These are phyloP conservation scores for Podospora tetraspora DNA, from an alignment of 495 filamentous ascomycete genomes.

Conservation along the genomic window DNA sequence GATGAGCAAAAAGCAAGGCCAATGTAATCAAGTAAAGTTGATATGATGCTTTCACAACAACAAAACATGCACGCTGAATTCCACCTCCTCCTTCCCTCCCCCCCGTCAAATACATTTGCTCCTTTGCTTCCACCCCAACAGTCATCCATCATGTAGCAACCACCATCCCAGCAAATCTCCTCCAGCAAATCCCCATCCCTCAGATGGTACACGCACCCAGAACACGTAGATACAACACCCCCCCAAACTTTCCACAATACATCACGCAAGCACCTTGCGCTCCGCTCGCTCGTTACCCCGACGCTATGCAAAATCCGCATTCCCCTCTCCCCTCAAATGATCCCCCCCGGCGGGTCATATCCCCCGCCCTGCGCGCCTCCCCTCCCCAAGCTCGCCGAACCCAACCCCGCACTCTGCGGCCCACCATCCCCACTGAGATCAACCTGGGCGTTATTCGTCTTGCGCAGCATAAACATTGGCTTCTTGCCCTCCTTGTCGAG, in stretches of 20 bases:
- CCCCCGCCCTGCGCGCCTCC: conserved; percentile 23
- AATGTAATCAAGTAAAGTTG: not conserved
- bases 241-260: not conserved
- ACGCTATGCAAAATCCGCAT: not conserved
- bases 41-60: conserved; percentile 1
- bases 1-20: not conserved
- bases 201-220: not conserved
- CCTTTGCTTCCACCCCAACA: not conserved
- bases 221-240: not conserved
- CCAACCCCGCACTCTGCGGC: conserved; percentile 46
- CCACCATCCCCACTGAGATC: conserved; percentile 30
- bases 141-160: not conserved
- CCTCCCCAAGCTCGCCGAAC: conserved; percentile 19
- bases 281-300: not conserved
- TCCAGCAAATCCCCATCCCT: not conserved
- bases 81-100: not conserved
- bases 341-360: conserved; percentile 52
- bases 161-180: not conserved
- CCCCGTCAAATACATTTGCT: not conserved
- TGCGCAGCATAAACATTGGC: conserved; percentile 97
- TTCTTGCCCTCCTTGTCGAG: conserved; percentile 93
- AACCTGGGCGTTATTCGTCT: conserved; percentile 47
- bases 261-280: too few relatives aligned
- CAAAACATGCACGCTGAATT: not conserved
- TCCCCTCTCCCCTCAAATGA: conserved; percentile 37